Evolutionary conservation across 371 early-diverging fungal genomes (phyloP), one percentile per base, ranked within the genome.

Genomic region (Circinella minor): DNA sequence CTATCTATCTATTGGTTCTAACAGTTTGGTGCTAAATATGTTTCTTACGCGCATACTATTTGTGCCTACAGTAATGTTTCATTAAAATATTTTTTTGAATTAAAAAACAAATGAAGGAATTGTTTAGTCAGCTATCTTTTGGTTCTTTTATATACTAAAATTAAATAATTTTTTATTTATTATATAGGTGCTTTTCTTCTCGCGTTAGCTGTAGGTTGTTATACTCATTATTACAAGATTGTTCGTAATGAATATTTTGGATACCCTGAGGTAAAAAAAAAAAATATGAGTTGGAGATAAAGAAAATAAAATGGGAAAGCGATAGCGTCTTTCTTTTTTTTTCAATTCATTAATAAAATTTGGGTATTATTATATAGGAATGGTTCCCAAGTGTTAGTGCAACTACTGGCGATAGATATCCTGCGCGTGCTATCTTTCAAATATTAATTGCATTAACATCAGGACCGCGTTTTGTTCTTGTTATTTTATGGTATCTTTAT

Each of bases 321-420:
- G 43, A 9, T 43, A 43, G 43, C 11, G 36, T 46, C 36, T 57
- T 54, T 64, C 37, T 59, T 20, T 59, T 47, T 27, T 3, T 55
- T 15, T 3, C 11, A 9, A 14, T 7, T 67, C 15, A 15, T 15
- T 51, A 51, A 57, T 54, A 15, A 18, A 39, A 14, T 1, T 9
- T 43, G 9, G 43, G 11, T 43, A 11, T 43, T 43, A n/a, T 17
- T 48, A 14, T 63, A n/a, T 76, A 93, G 85, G 92, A 94, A 84
- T 92, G 92, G 93, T 92, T 93, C 61, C 94, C 94, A 51, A 93
- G 93, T 70, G 93, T 94, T 4, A 91, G 91, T 69, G 93, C 93
- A 0, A 87, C 92, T 0, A 93, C 92, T 34, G 94, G 94, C 63
- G 94, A 94, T 76, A 76, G 92, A 70, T 94, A 92, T 74, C 94